These are phyloP conservation scores for Afroboletus lepidellus DNA, from an alignment of 1,284 basidiomycete species.

Conservation along the genomic window DNA sequence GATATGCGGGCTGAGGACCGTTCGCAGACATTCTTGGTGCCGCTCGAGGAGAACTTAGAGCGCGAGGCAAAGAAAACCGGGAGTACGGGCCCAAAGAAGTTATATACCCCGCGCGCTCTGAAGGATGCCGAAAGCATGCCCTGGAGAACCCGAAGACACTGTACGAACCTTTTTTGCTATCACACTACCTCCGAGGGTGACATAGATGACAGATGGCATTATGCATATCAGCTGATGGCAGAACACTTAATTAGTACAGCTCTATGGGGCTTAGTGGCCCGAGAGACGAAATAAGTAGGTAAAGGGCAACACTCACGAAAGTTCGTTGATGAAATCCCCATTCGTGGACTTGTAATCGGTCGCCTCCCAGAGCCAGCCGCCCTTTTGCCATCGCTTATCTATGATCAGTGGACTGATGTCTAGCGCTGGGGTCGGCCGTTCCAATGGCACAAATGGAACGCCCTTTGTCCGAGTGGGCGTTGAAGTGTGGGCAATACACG, in stretches of 20 bases:
- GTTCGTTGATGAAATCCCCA: neutral
- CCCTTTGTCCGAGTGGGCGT: neutral
- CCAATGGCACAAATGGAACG: neutral
- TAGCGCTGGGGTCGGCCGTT: neutral
- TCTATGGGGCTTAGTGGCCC: conserved; percentile 1
- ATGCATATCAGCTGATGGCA: conserved; percentile 1
- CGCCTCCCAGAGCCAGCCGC: neutral
- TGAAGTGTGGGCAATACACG: neutral
- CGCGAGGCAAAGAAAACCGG: neutral
- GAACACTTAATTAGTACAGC: neutral
- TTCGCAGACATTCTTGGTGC: conserved; percentile 14
- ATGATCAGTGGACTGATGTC: neutral
- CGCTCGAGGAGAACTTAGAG: neutral
- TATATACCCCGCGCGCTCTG: conserved; percentile 5
- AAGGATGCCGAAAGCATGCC: conserved; percentile 2
- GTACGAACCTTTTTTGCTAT: neutral
- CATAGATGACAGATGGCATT: neutral
- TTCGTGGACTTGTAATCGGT: neutral
- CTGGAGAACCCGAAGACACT: neutral
- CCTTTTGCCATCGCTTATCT: neutral
- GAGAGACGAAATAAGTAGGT: neutral
- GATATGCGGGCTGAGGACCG: conserved; percentile 7
- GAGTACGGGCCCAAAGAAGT: too few relatives aligned
- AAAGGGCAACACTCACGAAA: neutral
- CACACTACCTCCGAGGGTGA: conserved; percentile 5